Evolutionary conservation across 2,329 filamentous ascomycete species (phyloP).

Genomic region (Acephala macrosclerotiorum): DNA sequence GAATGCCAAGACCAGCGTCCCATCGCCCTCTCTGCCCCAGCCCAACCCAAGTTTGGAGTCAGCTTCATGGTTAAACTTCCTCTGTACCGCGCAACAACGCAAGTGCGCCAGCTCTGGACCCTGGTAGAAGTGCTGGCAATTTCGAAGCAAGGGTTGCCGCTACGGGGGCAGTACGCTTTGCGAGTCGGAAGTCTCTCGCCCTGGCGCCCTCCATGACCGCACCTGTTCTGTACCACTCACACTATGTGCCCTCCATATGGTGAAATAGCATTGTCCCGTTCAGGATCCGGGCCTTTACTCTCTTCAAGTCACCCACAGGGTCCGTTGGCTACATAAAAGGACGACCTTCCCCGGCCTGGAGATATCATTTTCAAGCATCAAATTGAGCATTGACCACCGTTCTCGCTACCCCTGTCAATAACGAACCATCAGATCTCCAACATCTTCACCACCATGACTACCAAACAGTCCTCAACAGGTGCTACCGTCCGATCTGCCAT

Average conservation of each 20-base stretch:
- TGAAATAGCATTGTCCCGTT: background rate
- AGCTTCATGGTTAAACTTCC: background rate
- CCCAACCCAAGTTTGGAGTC: background rate
- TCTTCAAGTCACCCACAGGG: background rate
- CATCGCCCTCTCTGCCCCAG: background rate
- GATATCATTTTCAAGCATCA: background rate
- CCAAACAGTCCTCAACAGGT: background rate
- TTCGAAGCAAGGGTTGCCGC: background rate
- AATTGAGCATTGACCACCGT: background rate
- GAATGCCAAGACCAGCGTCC: background rate
- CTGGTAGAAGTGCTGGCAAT: background rate
- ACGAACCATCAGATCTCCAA: background rate
- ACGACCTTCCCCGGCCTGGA: background rate
- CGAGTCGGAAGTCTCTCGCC: background rate
- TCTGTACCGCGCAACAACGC: background rate
- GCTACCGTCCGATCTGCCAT: background rate
- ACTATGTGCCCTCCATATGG: background rate
- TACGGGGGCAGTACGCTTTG: background rate
- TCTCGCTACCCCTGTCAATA: background rate
- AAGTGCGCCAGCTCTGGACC: background rate
- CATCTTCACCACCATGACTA: background rate
- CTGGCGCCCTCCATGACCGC: constrained; percentile 4
- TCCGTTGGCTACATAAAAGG: background rate
- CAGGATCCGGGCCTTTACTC: background rate
- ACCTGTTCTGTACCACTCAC: background rate